Conservation (phyloP, 2,329 filamentous ascomycete genomes). For the Thermothelomyces thermophilus region DNA sequence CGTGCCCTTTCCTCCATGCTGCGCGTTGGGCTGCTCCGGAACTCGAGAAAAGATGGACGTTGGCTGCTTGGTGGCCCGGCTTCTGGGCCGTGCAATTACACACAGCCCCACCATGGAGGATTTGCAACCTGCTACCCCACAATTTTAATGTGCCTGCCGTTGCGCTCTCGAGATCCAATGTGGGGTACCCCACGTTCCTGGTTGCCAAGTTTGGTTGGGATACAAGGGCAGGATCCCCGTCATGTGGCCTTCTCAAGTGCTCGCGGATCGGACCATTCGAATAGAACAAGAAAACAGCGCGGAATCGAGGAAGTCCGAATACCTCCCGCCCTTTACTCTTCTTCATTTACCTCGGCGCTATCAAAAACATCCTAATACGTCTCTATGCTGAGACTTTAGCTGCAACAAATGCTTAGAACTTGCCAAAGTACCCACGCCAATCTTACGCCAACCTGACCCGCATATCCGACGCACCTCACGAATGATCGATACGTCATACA, state of each 20-base stretch:
- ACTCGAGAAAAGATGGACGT: not conserved
- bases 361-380: no score
- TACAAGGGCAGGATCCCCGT: not conserved
- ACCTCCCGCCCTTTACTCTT: not conserved
- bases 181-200: conserved; percentile 4
- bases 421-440: no score
- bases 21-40: no score
- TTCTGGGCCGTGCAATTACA: not conserved
- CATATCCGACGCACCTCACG: no score
- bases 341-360: not conserved
- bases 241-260: conserved; percentile 11
- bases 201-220: not conserved
- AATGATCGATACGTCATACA: no score
- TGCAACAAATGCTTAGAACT: no score
- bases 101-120: not conserved
- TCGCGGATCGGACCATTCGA: not conserved
- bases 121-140: conserved; percentile 4
- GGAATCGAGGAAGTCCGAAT: not conserved
- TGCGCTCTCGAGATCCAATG: not conserved
- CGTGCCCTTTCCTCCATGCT: no score
- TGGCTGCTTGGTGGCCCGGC: not conserved
- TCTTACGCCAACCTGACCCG: no score
- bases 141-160: conserved; percentile 9
- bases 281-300: not conserved
- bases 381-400: no score